These are phyloP conservation scores for Leucocoprinus sp. DNA, from an alignment of 768 basidiomycete species.

Conservation along the genomic window DNA sequence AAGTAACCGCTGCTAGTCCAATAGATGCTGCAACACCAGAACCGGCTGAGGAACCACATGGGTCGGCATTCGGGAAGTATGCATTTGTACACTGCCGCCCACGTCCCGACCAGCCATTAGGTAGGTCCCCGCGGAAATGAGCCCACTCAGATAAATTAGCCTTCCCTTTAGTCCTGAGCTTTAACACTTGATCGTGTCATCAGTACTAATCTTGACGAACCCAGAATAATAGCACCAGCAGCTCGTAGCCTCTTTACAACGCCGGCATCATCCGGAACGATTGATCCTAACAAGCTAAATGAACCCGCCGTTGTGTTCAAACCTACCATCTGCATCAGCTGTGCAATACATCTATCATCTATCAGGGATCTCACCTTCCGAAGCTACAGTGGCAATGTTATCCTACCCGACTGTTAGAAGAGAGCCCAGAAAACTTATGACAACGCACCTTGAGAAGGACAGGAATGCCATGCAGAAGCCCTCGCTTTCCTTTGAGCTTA, in stretches of 20 bases:
- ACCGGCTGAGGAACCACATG: constrained; percentile 53
- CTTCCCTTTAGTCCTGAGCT: constrained; percentile 33
- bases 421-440: too few relatives aligned
- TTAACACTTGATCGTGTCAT: background rate
- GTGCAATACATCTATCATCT: background rate
- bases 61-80: constrained; percentile 42
- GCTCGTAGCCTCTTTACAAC: constrained; percentile 35
- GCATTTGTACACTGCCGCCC: constrained; percentile 43
- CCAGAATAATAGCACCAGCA: constrained; percentile 38
- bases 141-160: constrained; percentile 52
- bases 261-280: constrained; percentile 38
- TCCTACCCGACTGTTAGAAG: constrained; percentile 23
- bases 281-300: constrained; percentile 30
- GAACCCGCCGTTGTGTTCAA: constrained; percentile 42
- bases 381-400: constrained; percentile 38
- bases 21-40: constrained; percentile 48
- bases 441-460: constrained; percentile 38
- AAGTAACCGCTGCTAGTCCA: constrained; percentile 37
- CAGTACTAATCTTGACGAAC: constrained; percentile 15
- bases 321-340: constrained; percentile 18
- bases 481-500: constrained; percentile 31
- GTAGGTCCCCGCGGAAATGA: constrained; percentile 35
- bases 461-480: constrained; percentile 47
- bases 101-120: constrained; percentile 54
- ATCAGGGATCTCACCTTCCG: constrained; percentile 25